These are phyloP conservation scores for Aspergillus affinis DNA, from an alignment of 495 filamentous ascomycete genomes.

Conservation along the genomic window DNA sequence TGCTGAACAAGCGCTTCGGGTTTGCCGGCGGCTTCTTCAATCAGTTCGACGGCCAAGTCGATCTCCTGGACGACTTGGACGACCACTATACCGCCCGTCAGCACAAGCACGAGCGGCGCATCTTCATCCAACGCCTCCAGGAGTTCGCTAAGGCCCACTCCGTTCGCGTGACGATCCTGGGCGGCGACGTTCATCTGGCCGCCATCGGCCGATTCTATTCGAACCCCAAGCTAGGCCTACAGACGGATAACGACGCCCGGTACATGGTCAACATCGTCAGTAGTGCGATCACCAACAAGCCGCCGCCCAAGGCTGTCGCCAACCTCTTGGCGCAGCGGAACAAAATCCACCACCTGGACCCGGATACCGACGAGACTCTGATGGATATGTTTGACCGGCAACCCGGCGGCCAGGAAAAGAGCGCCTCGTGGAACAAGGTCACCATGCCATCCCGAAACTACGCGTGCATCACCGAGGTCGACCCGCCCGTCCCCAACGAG, in stretches of 20 bases:
- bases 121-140: conserved; percentile 73
- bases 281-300: conserved; percentile 89
- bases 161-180: conserved; percentile 79
- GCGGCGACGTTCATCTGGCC: conserved; percentile 76
- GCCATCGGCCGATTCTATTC: conserved; percentile 76
- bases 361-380: conserved; percentile 83
- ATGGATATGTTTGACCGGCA: conserved; percentile 83
- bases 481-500: conserved; percentile 30
- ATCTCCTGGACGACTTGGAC: conserved; percentile 89
- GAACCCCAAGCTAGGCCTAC: conserved; percentile 60
- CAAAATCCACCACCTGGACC: conserved; percentile 89
- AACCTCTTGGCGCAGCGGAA: conserved; percentile 82
- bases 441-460: conserved; percentile 94
- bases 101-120: conserved; percentile 84
- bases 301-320: conserved; percentile 84
- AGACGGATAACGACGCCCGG: conserved; percentile 61
- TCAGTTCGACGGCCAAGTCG: conserved; percentile 84
- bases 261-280: conserved; percentile 77
- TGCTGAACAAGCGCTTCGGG: conserved; percentile 89
- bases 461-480: conserved; percentile 72
- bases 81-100: conserved; percentile 93
- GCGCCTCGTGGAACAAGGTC: conserved; percentile 66
- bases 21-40: conserved; percentile 86
- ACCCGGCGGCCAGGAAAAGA: conserved; percentile 69
- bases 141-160: conserved; percentile 66